Percentiles rank a stretch among this genome's conserved stretches.
Evolutionary conservation across 2,329 filamentous ascomycete genomes (phyloP).

Genomic region (Sclerotinia sclerotiorum): DNA sequence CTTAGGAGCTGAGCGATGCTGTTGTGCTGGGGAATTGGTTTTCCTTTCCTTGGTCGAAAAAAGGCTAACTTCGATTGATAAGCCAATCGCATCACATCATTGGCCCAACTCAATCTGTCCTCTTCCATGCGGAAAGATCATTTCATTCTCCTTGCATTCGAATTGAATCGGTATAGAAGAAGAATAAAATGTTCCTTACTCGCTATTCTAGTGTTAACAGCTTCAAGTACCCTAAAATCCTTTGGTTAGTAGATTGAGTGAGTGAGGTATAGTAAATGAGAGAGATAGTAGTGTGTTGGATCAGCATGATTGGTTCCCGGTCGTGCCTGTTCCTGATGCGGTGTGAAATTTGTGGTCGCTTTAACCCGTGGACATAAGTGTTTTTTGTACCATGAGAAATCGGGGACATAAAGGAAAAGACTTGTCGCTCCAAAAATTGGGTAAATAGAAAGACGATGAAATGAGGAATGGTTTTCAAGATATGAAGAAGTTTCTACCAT

Average conservation of each 20-base stretch:
- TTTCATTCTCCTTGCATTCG: not conserved
- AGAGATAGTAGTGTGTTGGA: slow-evolving; percentile 18
- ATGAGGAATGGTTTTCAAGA: not conserved
- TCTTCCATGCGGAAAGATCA: not conserved
- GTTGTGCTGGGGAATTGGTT: not conserved
- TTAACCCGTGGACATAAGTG: not conserved
- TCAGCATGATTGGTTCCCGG: slow-evolving; percentile 16
- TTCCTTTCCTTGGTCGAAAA: slow-evolving; percentile 8
- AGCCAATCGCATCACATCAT: slow-evolving; percentile 19
- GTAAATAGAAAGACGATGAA: not conserved
- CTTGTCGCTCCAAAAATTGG: not conserved
- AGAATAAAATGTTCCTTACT: not conserved
- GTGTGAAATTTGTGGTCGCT: slow-evolving; percentile 20
- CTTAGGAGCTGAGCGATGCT: not conserved
- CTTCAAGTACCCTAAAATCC: not conserved
- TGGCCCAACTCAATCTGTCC: not conserved
- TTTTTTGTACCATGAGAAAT: not conserved
- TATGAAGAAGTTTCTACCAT: not conserved
- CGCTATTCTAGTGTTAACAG: not conserved
- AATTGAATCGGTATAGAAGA: not conserved
- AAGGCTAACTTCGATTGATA: slow-evolving; percentile 12
- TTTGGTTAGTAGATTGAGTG: slow-evolving; percentile 8
- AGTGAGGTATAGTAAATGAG: slow-evolving; percentile 6
- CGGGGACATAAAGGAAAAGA: not conserved
- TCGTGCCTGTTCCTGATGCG: slow-evolving; percentile 11